Evolutionary conservation across 192 early-diverging fungal species (phyloP), one percentile per base, ranked within the genome.

Genomic region (Linnemannia schmuckeri): DNA sequence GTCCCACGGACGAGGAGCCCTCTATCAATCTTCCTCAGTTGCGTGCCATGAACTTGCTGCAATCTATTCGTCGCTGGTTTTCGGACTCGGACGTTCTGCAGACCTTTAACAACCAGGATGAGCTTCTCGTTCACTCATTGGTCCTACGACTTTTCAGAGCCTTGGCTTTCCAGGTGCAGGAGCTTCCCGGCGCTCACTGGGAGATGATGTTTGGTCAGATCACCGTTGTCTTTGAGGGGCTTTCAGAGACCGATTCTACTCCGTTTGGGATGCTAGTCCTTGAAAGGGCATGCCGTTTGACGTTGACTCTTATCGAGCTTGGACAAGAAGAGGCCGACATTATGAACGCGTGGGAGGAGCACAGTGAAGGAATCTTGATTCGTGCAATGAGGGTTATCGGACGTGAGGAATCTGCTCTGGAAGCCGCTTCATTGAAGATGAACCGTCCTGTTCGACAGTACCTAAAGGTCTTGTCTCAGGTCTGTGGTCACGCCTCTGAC

Each of bases 141-240:
- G 38, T 90, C 15, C 78, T 82, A 27, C 77, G 82, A n/a, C 75
- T 93, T 1, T 75, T 91, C 20, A 76, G 71, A 5, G 38, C 83
- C 6, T 72, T 93, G 22, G 76, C 88, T 1, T 72, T 76, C 12
- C 72, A 89, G 18, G 78, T 91, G 1, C 90, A 91, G 78, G 89
- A 91, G 49, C 80, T 90, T 44, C 74, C 83, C 7, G 91, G 89
- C 15, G 80, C 77, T 15, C 89, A 91, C 70, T 93, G 92, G 92
- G 77, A 89, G 63, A 87, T 87, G 85, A 87, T 81, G 85, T 78
- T 87, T 49, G 80, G 68, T 0, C 74, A 55, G 33, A 75, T 87
- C 1, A 74, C 72, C 2, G 38, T 66, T 1, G 30, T 78, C 10
- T 81, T 81, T 37, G 70, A n/a, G 7, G 75, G 74, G 40, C 71